Evolutionary conservation across 129 eudicot species (phyloP), one percentile per base, ranked within the genome.

Genomic region (Helichrysum umbraculigerum): DNA sequence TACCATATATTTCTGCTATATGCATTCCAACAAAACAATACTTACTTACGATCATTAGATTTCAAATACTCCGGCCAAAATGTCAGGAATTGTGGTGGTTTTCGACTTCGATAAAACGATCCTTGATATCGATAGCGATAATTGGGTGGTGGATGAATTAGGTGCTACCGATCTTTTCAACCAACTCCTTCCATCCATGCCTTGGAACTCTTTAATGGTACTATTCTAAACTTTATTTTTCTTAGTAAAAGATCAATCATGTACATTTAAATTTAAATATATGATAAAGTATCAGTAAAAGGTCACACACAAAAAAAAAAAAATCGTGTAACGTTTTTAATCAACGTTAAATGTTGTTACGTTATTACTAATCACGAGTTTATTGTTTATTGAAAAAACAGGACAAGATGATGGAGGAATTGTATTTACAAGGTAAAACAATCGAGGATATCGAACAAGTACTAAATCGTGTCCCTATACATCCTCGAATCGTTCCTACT

Each of bases 21-120:
- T 28, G 4, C 37, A 56, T 30, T 70, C 44, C 67, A 66, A 72
- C 78, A 39, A 0, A 11, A 41, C 4, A 7, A 12, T 15, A 25
- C 76, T 52, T 41, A 33, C 68, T 21, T 79, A 70, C 78, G 47
- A 68, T 56, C 63, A 57, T 42, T 14, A 5, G 20, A 41, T 7
- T 67, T 16, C 63, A 1, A 22, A 57, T 71, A 71, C 56, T 61
- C 47, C 60, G 66, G 66, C 73, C 21, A 51, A 6, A 6, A 92
- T 92, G 96, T 83, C 86, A 3, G 86, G 81, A 76, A 81, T 82
- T 39, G 83, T 89, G 29, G 90, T 92, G 73, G 66, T 92, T 63
- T 89, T 92, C 30, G 96, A 92, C 81, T 92, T 92, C 77, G 98
- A 92, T 47, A 87, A 87, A 85, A 92, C 98, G 73, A 92, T 92